A percentile compares a stretch with the other conserved stretches of the same genome.
Evolutionary conservation across 148 eudicot genomes (phyloP).

Genomic region (Camellia lanceoleosa): DNA sequence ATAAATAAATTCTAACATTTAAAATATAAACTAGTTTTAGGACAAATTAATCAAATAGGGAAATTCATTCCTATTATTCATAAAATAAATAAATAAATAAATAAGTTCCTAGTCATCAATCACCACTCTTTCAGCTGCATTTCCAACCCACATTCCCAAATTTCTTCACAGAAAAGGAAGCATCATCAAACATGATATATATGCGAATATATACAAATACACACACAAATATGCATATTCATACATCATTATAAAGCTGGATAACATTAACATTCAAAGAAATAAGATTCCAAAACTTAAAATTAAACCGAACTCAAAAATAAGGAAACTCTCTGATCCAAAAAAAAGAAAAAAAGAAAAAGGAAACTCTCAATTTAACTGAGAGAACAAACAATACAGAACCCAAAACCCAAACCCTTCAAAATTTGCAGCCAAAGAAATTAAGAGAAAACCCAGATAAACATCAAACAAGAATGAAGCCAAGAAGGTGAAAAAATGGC

Average conservation of each 20-base stretch:
- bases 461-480: background rate
- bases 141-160: constrained; percentile 2
- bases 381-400: background rate
- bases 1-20: background rate
- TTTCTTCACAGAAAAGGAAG: background rate
- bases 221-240: background rate
- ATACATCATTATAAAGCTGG: background rate
- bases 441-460: background rate
- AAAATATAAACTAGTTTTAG: background rate
- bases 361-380: too few species aligned
- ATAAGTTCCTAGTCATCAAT: background rate
- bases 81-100: background rate
- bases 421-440: background rate
- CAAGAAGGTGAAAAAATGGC: background rate
- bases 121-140: background rate
- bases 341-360: background rate
- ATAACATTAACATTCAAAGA: background rate
- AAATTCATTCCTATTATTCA: background rate
- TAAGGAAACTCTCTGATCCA: background rate
- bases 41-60: background rate
- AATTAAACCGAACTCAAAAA: background rate
- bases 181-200: background rate
- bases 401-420: constrained; percentile 5
- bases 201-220: background rate
- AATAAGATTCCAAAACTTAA: background rate